phyloP scores from a whole-genome alignment of 306 rosid genomes.

The Mimosa bimucronata region DNA sequence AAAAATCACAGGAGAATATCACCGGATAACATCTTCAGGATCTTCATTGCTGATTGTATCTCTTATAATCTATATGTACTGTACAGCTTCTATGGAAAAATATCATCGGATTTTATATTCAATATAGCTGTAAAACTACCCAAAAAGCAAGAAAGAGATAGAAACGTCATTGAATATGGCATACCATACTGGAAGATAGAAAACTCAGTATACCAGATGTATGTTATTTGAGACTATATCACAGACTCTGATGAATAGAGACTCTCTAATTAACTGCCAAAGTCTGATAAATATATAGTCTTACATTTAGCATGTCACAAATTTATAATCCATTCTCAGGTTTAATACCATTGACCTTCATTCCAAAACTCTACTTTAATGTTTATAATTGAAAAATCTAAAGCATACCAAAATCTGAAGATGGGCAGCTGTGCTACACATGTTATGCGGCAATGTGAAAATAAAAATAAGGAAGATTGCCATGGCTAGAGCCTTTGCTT shows the following conservation, averaged over 20 bases:
- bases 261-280: neutral
- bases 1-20: too few species aligned
- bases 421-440: neutral
- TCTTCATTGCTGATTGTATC: too few species aligned
- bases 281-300: neutral
- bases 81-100: too few species aligned
- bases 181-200: constrained; percentile 6
- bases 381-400: neutral
- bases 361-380: neutral
- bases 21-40: too few species aligned
- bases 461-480: constrained; percentile 8
- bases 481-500: too few species aligned
- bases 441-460: constrained; percentile 19
- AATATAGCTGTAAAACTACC: too few species aligned
- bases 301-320: neutral
- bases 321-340: neutral
- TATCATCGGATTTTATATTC: too few species aligned
- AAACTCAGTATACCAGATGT: constrained; percentile 16
- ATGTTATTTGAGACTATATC: constrained; percentile 28
- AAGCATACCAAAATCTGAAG: constrained; percentile 3
- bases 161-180: constrained; percentile 3
- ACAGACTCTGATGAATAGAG: constrained; percentile 21
- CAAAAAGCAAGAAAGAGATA: neutral
- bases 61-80: too few species aligned
- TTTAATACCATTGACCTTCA: neutral